Percentiles rank a stretch among this genome's conserved stretches.
These are phyloP conservation scores for Mycena filopes DNA, from an alignment of 768 basidiomycete species.

Conservation along the genomic window DNA sequence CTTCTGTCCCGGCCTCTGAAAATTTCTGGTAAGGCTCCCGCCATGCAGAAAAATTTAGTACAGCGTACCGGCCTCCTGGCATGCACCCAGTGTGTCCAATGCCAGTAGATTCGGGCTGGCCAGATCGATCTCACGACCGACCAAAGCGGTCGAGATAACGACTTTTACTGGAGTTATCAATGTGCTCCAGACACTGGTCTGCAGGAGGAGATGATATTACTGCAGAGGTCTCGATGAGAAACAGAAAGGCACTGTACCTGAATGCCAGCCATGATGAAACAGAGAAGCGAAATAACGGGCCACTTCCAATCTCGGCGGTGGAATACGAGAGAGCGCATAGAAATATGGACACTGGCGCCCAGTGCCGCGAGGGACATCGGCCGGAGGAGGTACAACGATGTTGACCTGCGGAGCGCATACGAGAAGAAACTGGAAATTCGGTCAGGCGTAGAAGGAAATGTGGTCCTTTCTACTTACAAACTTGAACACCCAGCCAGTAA, in stretches of 20 bases:
- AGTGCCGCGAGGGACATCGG: conserved; percentile 14
- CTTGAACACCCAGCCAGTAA: conserved; percentile 11
- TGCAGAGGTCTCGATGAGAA: no score
- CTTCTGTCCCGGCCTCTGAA: conserved; percentile 5
- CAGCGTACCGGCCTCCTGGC: neutral
- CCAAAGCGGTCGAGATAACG: conserved; percentile 6
- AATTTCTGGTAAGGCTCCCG: neutral
- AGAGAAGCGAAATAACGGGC: conserved; percentile 9
- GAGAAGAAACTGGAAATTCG: conserved; percentile 14
- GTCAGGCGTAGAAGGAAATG: neutral
- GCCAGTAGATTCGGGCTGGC: conserved; percentile 10
- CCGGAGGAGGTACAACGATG: conserved; percentile 15
- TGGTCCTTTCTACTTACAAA: neutral
- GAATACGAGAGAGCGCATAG: conserved; percentile 14
- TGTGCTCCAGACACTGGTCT: conserved; percentile 17
- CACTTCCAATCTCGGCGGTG: conserved; percentile 19
- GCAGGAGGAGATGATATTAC: no score
- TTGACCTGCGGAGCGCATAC: conserved; percentile 11
- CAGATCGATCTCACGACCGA: conserved; percentile 17
- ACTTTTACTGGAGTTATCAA: conserved; percentile 13
- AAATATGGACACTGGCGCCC: conserved; percentile 12
- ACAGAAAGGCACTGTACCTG: no score
- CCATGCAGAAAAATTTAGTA: no score
- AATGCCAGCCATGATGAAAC: conserved; percentile 15
- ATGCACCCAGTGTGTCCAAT: neutral